Evolutionary conservation across 2,329 filamentous ascomycete genomes (phyloP).

Genomic region (Fusarium temperatum): DNA sequence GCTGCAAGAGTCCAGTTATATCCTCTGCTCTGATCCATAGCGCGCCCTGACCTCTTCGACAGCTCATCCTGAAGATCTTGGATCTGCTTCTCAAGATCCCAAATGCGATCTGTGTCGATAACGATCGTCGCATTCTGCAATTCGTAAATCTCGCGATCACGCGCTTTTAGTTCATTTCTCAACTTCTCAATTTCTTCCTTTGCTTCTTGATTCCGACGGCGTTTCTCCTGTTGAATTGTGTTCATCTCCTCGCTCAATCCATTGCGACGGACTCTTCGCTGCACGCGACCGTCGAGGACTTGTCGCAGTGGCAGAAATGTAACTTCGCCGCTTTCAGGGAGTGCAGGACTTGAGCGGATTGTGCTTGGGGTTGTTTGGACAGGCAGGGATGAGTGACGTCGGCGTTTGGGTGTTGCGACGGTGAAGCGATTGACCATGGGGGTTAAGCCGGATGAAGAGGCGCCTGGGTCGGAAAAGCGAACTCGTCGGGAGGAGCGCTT

Average conservation of each 20-base stretch:
- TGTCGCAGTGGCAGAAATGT: constrained; percentile 59
- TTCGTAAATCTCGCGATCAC: constrained; percentile 63
- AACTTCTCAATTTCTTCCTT: constrained; percentile 60
- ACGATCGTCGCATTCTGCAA: constrained; percentile 60
- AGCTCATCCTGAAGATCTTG: constrained; percentile 49
- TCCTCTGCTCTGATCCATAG: constrained; percentile 39
- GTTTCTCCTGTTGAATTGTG: constrained; percentile 58
- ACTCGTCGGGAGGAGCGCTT: constrained; percentile 54
- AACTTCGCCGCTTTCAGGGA: constrained; percentile 50
- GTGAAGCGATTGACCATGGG: constrained; percentile 65
- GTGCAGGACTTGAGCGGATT: constrained; percentile 14
- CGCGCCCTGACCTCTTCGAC: constrained; percentile 30
- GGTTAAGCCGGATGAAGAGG: constrained; percentile 61
- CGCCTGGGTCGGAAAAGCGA: constrained; percentile 68
- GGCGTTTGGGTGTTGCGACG: constrained; percentile 51
- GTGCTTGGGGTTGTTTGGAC: constrained; percentile 34
- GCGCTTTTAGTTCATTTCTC: constrained; percentile 56
- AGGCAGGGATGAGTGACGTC: constrained; percentile 59
- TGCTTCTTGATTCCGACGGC: constrained; percentile 49
- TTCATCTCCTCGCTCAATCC: constrained; percentile 68
- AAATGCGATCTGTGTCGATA: constrained; percentile 58
- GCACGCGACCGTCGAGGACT: constrained; percentile 65
- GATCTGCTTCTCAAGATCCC: constrained; percentile 53
- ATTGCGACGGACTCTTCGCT: constrained; percentile 65
- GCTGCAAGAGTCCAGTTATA: constrained; percentile 63